Conservation (phyloP, 129 eudicot genomes). For the sunflower (Helianthus annuus) region HanXRQr2.0-SUNRISE NC_035444.2:13637821-13638320, state of each 20-base stretch:
- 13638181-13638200: conserved; percentile 92
- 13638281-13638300: conserved; percentile 91
- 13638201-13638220: conserved; percentile 91
- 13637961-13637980: conserved; percentile 87
- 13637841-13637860: conserved; percentile 54
- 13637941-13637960: conserved; percentile 69
- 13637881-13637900: conserved; percentile 62
- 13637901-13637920: conserved; percentile 75
- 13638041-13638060: not conserved
- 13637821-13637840: conserved; percentile 20
- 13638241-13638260: conserved; percentile 91
- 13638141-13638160: conserved; percentile 66
- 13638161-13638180: conserved; percentile 87
- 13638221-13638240: conserved; percentile 97
- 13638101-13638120: not conserved
- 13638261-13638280: conserved; percentile 89
- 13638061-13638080: not conserved
- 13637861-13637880: conserved; percentile 70
- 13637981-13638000: conserved; percentile 84
- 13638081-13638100: not conserved
- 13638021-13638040: conserved; percentile 48
- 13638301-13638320: conserved; percentile 62
- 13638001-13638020: conserved; percentile 99
- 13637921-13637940: conserved; percentile 66
- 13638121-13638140: conserved; percentile 66